phyloP scores from a whole-genome alignment of 2,329 filamentous ascomycete species.

The Stachybotrys chlorohalonatus region DNA sequence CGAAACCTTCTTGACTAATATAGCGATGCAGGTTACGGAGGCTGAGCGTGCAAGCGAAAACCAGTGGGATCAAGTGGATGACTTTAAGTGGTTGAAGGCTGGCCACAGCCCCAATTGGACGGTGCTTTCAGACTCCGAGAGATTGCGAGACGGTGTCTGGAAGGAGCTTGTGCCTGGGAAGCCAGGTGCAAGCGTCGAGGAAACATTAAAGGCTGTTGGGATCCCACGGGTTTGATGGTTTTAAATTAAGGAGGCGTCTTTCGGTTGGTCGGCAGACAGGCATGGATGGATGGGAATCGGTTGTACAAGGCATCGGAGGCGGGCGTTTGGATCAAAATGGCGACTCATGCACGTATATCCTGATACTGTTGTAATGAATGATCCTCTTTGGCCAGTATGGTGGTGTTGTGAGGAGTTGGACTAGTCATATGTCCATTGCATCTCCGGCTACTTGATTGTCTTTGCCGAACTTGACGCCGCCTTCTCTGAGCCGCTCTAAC shows the following conservation, averaged over 20 bases:
- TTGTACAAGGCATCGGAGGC: neutral
- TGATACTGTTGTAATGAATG: neutral
- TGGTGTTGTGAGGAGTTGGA: neutral
- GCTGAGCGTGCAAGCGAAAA: constrained; percentile 39
- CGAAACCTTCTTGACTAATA: constrained; percentile 1
- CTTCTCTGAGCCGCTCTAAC: constrained; percentile 43
- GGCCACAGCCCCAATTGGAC: constrained; percentile 86
- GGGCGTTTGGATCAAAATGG: neutral
- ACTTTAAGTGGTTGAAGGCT: constrained; percentile 93
- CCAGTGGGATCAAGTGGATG: constrained; percentile 84
- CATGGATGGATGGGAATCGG: too few species aligned
- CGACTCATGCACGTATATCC: neutral
- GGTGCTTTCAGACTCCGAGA: constrained; percentile 51
- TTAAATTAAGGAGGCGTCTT: neutral
- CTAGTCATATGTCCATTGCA: constrained; percentile 32
- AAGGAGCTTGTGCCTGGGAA: constrained; percentile 55
- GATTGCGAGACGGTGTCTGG: constrained; percentile 59
- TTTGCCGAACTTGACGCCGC: constrained; percentile 25
- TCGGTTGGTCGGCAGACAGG: neutral
- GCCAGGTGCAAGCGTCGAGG: constrained; percentile 51
- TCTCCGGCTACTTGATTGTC: constrained; percentile 18
- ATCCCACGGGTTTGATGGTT: constrained; percentile 14
- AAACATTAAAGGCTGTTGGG: constrained; percentile 50
- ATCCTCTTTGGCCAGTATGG: neutral
- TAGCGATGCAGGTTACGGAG: constrained; percentile 12